Evolutionary conservation across 441 rosid genomes (phyloP).

Genomic region (Corymbia citriodora): DNA sequence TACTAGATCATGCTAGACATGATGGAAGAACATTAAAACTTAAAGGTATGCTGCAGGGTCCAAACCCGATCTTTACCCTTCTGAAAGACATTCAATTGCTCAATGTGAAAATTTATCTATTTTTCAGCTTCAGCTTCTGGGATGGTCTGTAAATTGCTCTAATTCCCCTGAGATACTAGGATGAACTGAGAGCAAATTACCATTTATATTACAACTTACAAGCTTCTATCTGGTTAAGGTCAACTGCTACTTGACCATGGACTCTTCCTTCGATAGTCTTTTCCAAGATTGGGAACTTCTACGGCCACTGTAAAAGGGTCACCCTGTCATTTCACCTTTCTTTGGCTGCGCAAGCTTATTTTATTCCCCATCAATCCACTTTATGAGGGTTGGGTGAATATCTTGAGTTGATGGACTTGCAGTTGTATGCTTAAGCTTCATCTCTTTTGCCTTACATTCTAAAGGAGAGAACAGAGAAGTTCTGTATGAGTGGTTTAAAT

Average conservation of each 20-base stretch:
- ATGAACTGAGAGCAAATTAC: background rate
- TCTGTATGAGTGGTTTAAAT: background rate
- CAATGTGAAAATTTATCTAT: background rate
- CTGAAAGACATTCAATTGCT: background rate
- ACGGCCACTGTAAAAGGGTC: background rate
- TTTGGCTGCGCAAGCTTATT: background rate
- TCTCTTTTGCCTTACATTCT: background rate
- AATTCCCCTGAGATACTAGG: background rate
- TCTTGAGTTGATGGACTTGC: background rate
- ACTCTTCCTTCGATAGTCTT: background rate
- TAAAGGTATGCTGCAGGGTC: background rate
- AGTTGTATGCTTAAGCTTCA: background rate
- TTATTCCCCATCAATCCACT: background rate
- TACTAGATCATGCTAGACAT: too few relatives aligned
- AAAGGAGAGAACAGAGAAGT: background rate
- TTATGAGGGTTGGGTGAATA: background rate
- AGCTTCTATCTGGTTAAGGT: background rate
- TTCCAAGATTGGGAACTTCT: background rate
- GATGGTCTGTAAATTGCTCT: background rate
- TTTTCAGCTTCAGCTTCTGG: background rate
- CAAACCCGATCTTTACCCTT: background rate
- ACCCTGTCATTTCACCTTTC: background rate
- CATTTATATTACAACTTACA: background rate
- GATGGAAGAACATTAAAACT: background rate
- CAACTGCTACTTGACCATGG: background rate